Base-by-base conservation (phyloP, 2,329 filamentous ascomycete species). In the Lecanoromycetidae sp. region DNA sequence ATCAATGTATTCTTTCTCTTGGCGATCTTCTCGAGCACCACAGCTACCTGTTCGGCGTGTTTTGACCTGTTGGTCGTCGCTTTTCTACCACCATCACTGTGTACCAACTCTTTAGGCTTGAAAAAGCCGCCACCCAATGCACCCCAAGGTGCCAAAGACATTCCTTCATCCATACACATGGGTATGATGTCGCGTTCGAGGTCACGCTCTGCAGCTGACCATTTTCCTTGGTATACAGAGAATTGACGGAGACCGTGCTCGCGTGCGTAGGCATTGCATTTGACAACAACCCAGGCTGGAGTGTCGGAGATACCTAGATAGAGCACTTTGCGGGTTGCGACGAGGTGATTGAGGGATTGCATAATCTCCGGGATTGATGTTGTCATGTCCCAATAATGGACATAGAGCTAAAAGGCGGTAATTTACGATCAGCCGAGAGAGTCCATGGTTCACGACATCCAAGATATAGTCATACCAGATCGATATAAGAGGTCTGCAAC, bases 241-340 rank as follows among this genome's bases (percentile, higher is more conserved):
- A 87, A 87, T 32, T 74, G 79, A 1, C 77, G 75, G 23, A 86
- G 69, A n/a, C 79, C 80, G 52, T 86, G 75, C 52, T 76, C 72
- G 34, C 79, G 74, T 5, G 84, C 84, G 57, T 87, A 81, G 58
- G 79, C 72, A 45, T 82, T 82, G 13, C 76, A 76, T 57, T 78
- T 79, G 57, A 70, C 72, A 9, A 82, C 79, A 15, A 82, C 62
- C 80, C 80, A 85, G 7, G 82, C 81, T 0, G 82, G 82, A 0
- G 77, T 78, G 55, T 85, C 80, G 34, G 72, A 78, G 60, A 83
- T 70, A 2, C 82, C 81, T 0, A 85, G 67, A 54, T 84, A 83
- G 13, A 80, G 64, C 0, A 84, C 78, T 55, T 83, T 83, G 15
- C 80, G 78, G 5, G 68, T 58, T 0, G 60, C 49, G 1, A 84